Conservation (phyloP, 352 stramenopile genomes). For the Globisporangium echinulatum region DNA sequence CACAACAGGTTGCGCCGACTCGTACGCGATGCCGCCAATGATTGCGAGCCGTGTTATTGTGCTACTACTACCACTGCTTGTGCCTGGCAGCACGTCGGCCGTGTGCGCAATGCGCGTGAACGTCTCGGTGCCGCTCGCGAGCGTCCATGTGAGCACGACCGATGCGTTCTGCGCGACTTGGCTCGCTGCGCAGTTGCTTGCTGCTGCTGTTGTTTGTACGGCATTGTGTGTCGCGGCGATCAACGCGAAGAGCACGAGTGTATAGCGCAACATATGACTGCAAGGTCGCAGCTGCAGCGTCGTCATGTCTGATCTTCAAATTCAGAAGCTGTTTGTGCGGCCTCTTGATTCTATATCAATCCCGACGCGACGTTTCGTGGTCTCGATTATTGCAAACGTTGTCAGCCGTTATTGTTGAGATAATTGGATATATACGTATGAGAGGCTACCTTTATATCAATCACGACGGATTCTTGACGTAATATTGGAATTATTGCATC, state of each 20-base stretch:
- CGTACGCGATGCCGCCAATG: conserved; percentile 64
- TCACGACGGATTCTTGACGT: too few species aligned
- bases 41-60: conserved; percentile 29
- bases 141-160: conserved; percentile 24
- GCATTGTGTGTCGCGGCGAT: not conserved
- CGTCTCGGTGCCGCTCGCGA: conserved; percentile 21
- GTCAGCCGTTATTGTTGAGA: too few species aligned
- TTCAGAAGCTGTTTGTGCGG: too few species aligned
- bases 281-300: too few species aligned
- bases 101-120: conserved; percentile 53
- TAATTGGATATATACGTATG: too few species aligned
- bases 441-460: too few species aligned
- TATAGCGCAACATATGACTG: not conserved
- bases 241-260: not conserved
- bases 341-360: too few species aligned
- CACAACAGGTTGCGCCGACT: conserved; percentile 60
- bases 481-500: too few species aligned
- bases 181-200: not conserved
- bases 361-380: too few species aligned
- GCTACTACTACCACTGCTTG: not conserved
- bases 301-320: too few species aligned
- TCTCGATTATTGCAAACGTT: too few species aligned
- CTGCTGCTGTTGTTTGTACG: too few species aligned
- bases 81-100: conserved; percentile 18
- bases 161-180: conserved; percentile 12